These are phyloP conservation scores for Hypholoma fasciculare DNA, from an alignment of 768 basidiomycete genomes.

Conservation along the genomic window DNA sequence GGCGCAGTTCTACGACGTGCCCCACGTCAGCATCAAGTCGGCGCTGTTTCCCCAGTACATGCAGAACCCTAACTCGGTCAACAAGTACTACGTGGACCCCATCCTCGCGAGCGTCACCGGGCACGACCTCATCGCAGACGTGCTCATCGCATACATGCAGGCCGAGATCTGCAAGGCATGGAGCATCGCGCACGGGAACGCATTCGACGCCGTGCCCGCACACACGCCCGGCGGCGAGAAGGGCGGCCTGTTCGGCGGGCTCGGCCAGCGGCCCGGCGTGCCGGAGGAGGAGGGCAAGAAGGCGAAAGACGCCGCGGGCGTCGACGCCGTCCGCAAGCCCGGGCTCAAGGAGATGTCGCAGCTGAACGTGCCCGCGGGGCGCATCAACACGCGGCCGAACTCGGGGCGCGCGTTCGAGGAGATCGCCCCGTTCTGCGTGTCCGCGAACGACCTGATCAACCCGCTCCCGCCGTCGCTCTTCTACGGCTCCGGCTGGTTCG, in stretches of 20 bases:
- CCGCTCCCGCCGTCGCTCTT: slow-evolving; percentile 94
- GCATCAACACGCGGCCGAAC: slow-evolving; percentile 69
- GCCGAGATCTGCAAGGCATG: slow-evolving; percentile 87
- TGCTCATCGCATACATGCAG: slow-evolving; percentile 90
- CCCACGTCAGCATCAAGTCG: slow-evolving; percentile 87
- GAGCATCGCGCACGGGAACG: slow-evolving; percentile 67
- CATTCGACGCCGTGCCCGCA: slow-evolving; percentile 57
- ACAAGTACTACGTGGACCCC: slow-evolving; percentile 79
- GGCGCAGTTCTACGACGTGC: slow-evolving; percentile 97
- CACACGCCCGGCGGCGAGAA: slow-evolving; percentile 32
- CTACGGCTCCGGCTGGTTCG: slow-evolving; percentile 90
- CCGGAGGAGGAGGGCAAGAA: slow-evolving; percentile 42
- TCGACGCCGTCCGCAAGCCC: slow-evolving; percentile 9
- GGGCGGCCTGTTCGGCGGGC: slow-evolving; percentile 76
- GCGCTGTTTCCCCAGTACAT: slow-evolving; percentile 84
- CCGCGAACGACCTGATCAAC: slow-evolving; percentile 97
- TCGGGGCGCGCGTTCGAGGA: slow-evolving; percentile 68
- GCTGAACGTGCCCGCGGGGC: slow-evolving; percentile 64
- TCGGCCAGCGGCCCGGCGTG: slow-evolving; percentile 81
- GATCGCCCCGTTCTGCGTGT: slow-evolving; percentile 88
- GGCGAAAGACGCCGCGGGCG: slow-evolving; percentile 26
- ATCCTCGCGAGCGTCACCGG: slow-evolving; percentile 79
- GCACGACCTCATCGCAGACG: slow-evolving; percentile 87
- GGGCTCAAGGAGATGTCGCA: slow-evolving; percentile 21
- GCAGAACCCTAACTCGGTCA: slow-evolving; percentile 59